Percentiles rank a stretch among this genome's conserved stretches.
Evolutionary conservation across 768 basidiomycete genomes (phyloP).

Genomic region (Mycena kentingensis): DNA sequence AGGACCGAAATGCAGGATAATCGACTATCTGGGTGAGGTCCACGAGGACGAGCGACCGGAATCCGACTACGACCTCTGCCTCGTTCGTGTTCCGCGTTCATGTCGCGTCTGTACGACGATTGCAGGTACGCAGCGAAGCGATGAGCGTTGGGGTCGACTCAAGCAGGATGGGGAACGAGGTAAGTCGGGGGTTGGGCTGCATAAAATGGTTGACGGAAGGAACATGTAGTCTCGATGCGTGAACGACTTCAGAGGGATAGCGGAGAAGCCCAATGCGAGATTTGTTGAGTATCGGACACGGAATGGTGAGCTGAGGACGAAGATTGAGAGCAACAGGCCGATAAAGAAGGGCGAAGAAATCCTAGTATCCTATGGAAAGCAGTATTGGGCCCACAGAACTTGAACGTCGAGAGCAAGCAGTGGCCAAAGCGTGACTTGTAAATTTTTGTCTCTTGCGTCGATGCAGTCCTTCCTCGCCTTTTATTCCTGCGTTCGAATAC

Average conservation of each 20-base stretch:
- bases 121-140: constrained; percentile 48
- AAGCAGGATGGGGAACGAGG: constrained; percentile 72
- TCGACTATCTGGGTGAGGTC: constrained; percentile 58
- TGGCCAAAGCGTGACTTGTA: background rate
- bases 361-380: constrained; percentile 85
- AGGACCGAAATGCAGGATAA: no score
- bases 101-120: no score
- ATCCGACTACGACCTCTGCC: constrained; percentile 88
- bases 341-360: constrained; percentile 85
- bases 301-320: constrained; percentile 71
- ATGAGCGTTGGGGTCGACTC: constrained; percentile 81
- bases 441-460: constrained; percentile 20
- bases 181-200: background rate
- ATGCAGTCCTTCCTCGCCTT: constrained; percentile 62
- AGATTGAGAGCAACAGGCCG: constrained; percentile 65
- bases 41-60: constrained; percentile 73
- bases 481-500: constrained; percentile 54
- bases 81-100: no score
- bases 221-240: constrained; percentile 62
- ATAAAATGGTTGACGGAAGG: background rate
- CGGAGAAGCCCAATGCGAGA: constrained; percentile 63
- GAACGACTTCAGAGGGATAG: constrained; percentile 89
- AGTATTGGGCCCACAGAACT: constrained; percentile 60
- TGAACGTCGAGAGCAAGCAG: background rate
- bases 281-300: constrained; percentile 60